phyloP scores from a whole-genome alignment of 2,329 filamentous ascomycete species.

The Lojkania enalia region DNA sequence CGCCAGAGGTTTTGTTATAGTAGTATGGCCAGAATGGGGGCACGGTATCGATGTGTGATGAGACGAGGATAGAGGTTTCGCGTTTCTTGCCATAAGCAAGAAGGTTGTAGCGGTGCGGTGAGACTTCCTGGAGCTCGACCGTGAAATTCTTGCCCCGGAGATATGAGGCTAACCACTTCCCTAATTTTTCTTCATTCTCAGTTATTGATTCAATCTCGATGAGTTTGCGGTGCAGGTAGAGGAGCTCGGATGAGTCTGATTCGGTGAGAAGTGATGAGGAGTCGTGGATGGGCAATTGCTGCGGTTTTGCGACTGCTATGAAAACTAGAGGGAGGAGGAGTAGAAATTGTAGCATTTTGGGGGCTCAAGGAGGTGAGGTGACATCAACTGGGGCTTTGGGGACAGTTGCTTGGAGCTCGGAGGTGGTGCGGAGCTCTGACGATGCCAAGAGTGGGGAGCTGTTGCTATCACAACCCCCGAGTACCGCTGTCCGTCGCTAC shows the following conservation, averaged over 20 bases:
- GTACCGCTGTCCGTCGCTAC: too few species aligned
- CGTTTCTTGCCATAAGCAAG: constrained; percentile 64
- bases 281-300: constrained; percentile 6
- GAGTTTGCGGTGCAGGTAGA: constrained; percentile 75
- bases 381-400: constrained; percentile 5
- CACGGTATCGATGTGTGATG: constrained; percentile 79
- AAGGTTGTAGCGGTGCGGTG: constrained; percentile 69
- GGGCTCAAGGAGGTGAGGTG: neutral
- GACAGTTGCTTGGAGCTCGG: neutral
- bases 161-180: constrained; percentile 68
- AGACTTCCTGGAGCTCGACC: constrained; percentile 62
- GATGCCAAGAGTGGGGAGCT: constrained; percentile 3
- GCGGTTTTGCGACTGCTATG: constrained; percentile 10
- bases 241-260: constrained; percentile 52
- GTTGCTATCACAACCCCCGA: too few species aligned
- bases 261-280: constrained; percentile 20
- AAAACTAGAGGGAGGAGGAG: constrained; percentile 18
- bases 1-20: constrained; percentile 51
- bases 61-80: constrained; percentile 65
- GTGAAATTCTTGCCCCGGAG: constrained; percentile 64
- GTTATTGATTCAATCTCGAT: constrained; percentile 73
- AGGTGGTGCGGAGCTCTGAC: constrained; percentile 2
- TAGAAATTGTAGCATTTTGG: constrained; percentile 22
- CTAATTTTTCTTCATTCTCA: constrained; percentile 69
- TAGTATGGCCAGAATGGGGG: constrained; percentile 72